Conservation (phyloP, 805 yeast species). For the Candida berthetii region DNA sequence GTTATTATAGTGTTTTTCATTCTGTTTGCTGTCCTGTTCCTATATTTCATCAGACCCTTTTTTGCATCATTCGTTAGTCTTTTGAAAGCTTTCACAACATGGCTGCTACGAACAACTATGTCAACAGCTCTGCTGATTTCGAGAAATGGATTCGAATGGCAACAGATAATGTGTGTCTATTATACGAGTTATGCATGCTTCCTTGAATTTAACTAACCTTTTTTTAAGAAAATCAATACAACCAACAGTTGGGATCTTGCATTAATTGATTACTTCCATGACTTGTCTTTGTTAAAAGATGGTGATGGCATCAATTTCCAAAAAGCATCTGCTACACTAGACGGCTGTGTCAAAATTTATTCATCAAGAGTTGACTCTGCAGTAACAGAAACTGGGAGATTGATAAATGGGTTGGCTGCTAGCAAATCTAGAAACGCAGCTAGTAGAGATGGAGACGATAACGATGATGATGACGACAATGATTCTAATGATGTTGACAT, state of each 20-base stretch:
- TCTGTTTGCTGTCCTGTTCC: background rate
- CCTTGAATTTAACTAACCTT: no score
- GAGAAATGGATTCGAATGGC: constrained; percentile 24
- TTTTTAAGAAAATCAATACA: constrained; percentile 55
- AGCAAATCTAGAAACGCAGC: constrained; percentile 13
- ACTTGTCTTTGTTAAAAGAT: constrained; percentile 65
- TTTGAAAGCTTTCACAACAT: background rate
- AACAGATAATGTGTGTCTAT: constrained; percentile 14
- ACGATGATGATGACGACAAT: constrained; percentile 6
- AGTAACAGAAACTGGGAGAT: constrained; percentile 81
- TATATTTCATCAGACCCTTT: background rate
- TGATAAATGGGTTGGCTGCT: constrained; percentile 67
- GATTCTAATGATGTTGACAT: background rate
- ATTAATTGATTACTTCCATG: constrained; percentile 86
- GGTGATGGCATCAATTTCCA: constrained; percentile 84
- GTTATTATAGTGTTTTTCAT: background rate
- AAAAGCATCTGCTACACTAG: constrained; percentile 83
- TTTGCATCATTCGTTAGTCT: no score
- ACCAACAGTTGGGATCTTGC: constrained; percentile 89
- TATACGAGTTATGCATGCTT: background rate
- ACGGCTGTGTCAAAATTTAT: constrained; percentile 91
- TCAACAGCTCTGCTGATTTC: constrained; percentile 9
- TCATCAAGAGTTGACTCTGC: constrained; percentile 91
- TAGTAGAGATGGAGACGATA: constrained; percentile 19
- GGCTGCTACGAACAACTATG: background rate